Percentiles rank a stretch among this genome's conserved stretches.
phyloP scores from a whole-genome alignment of 345 rosid genomes.

The Nephelium lappaceum region DNA sequence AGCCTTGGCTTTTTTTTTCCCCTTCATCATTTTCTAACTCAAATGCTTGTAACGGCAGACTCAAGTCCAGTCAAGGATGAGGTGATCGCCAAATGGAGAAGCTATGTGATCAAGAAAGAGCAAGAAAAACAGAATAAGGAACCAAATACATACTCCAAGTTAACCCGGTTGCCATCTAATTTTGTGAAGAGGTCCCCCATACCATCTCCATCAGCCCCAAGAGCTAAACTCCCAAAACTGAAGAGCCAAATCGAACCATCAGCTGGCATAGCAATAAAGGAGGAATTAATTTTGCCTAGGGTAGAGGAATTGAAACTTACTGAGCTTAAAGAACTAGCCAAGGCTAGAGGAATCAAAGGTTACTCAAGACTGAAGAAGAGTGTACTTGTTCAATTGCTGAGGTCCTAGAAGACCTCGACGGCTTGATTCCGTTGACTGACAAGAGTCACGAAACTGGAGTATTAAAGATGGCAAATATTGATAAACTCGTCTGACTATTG shows the following conservation, averaged over 20 bases:
- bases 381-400: conserved; percentile 52
- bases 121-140: not conserved
- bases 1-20: not conserved
- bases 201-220: conserved; percentile 31
- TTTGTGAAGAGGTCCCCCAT: conserved; percentile 49
- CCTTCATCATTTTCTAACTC: not conserved
- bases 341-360: conserved; percentile 61
- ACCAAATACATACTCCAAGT: conserved; percentile 11
- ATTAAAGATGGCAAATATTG: not conserved
- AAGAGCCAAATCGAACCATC: conserved; percentile 21
- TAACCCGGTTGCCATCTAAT: conserved; percentile 43
- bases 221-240: conserved; percentile 24
- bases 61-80: not conserved
- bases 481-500: not conserved
- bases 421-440: not conserved
- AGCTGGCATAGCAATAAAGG: not conserved
- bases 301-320: conserved; percentile 61
- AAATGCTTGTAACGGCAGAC: conserved; percentile 17
- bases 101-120: conserved; percentile 14
- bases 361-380: conserved; percentile 67
- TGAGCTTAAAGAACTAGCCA: conserved; percentile 69
- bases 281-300: conserved; percentile 23
- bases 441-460: too few relatives aligned
- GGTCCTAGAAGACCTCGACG: conserved; percentile 21
- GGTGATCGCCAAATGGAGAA: not conserved